Evolutionary conservation across 1,284 basidiomycete species (phyloP).

Genomic region (Apiotrichum brassicae): DNA sequence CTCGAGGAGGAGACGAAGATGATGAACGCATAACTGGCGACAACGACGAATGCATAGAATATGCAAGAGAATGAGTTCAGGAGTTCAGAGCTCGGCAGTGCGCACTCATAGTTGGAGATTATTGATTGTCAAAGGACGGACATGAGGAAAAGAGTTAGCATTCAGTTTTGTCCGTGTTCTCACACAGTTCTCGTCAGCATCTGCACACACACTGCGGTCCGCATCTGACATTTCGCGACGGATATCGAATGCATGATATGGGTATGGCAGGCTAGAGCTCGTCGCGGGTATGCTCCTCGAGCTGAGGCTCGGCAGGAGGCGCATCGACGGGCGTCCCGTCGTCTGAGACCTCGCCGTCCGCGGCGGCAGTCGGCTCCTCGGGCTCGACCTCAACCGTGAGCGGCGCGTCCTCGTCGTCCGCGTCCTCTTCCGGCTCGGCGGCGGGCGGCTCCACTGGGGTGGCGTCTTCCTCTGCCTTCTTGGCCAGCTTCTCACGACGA

Average conservation of each 20-base stretch:
- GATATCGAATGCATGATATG: not conserved
- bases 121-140: too few species aligned
- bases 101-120: too few species aligned
- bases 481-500: constrained; percentile 32
- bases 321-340: not conserved
- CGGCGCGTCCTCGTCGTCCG: constrained; percentile 4
- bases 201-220: too few species aligned
- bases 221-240: not conserved
- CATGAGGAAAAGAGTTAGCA: too few species aligned
- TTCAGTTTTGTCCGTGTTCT: too few species aligned
- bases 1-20: too few species aligned
- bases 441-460: constrained; percentile 11
- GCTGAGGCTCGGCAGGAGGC: not conserved
- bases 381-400: not conserved
- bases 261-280: constrained; percentile 6
- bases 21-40: too few species aligned
- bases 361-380: not conserved
- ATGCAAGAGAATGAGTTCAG: too few species aligned
- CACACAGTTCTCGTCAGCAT: too few species aligned
- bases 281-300: constrained; percentile 5
- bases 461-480: constrained; percentile 3
- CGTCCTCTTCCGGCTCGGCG: constrained; percentile 11
- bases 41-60: too few species aligned
- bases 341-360: not conserved
- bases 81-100: too few species aligned